Evolutionary conservation across 148 eudicot species (phyloP).

Genomic region (Linanthus parryae): DNA sequence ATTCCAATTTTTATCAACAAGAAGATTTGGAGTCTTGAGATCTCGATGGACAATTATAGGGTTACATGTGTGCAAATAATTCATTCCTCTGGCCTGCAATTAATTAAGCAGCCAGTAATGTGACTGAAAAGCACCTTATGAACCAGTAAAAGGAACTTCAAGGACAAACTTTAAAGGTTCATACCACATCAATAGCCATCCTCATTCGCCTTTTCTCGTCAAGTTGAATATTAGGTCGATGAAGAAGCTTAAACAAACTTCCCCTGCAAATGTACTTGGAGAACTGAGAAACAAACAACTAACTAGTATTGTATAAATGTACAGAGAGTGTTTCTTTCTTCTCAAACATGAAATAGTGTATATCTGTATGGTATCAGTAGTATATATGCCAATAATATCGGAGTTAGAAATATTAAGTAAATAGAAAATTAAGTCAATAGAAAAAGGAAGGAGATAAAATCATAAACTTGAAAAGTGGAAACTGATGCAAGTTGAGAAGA

Average conservation of each 20-base stretch:
- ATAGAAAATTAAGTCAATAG: not conserved
- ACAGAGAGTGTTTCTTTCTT: too few species aligned
- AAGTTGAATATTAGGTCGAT: slow-evolving; percentile 68
- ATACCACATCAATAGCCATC: slow-evolving; percentile 99
- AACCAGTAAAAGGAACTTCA: slow-evolving; percentile 1
- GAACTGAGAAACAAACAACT: not conserved
- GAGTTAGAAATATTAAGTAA: too few species aligned
- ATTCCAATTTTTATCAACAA: slow-evolving; percentile 93
- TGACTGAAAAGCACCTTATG: slow-evolving; percentile 6
- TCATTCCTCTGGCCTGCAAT: slow-evolving; percentile 96
- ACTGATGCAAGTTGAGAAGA: not conserved
- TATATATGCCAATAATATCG: too few species aligned
- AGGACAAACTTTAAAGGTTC: slow-evolving; percentile 5
- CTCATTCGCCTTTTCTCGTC: slow-evolving; percentile 80
- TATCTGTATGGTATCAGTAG: too few species aligned
- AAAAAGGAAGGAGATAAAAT: not conserved
- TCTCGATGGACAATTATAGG: slow-evolving; percentile 95
- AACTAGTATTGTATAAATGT: too few species aligned
- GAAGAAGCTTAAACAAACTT: slow-evolving; percentile 81
- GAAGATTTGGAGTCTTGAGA: slow-evolving; percentile 93
- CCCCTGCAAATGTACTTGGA: slow-evolving; percentile 52
- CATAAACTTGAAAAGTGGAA: not conserved
- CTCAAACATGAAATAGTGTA: too few species aligned
- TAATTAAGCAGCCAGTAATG: slow-evolving; percentile 9
- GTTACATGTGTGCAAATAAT: slow-evolving; percentile 87